These are phyloP conservation scores for Penicillium sp. DNA, from an alignment of 2,329 filamentous ascomycete species.

Conservation along the genomic window DNA sequence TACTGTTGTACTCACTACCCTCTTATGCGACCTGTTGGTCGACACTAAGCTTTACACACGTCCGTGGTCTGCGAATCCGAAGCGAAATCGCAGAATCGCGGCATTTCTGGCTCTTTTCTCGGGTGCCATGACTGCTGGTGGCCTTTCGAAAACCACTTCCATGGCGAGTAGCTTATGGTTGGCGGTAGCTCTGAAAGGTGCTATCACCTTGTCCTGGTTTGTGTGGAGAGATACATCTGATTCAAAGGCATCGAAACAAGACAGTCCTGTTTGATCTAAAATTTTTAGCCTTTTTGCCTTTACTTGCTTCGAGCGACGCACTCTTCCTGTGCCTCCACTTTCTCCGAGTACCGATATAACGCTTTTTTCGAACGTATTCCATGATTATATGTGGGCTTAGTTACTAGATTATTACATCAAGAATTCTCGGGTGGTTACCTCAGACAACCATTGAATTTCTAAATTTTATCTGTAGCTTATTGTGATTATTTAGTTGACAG, in stretches of 20 bases:
- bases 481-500: too few species aligned
- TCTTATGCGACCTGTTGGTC: constrained; percentile 17
- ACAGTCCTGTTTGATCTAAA: neutral
- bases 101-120: constrained; percentile 44
- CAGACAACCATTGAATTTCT: too few species aligned
- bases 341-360: too few species aligned
- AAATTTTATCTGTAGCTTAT: too few species aligned
- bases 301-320: too few species aligned
- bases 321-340: too few species aligned
- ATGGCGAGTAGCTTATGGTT: constrained; percentile 47
- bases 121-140: constrained; percentile 47
- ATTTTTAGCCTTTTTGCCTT: too few species aligned
- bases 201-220: constrained; percentile 39
- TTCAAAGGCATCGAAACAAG: constrained; percentile 2
- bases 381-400: too few species aligned
- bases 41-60: constrained; percentile 14
- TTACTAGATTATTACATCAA: too few species aligned
- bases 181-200: constrained; percentile 42
- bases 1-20: constrained; percentile 37
- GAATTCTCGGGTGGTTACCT: too few species aligned
- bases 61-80: constrained; percentile 32
- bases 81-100: constrained; percentile 39
- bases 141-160: constrained; percentile 39
- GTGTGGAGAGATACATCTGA: constrained; percentile 35
- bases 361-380: too few species aligned